These are phyloP conservation scores for Gnomoniopsis sp. DNA, from an alignment of 2,329 filamentous ascomycete genomes.

Conservation along the genomic window DNA sequence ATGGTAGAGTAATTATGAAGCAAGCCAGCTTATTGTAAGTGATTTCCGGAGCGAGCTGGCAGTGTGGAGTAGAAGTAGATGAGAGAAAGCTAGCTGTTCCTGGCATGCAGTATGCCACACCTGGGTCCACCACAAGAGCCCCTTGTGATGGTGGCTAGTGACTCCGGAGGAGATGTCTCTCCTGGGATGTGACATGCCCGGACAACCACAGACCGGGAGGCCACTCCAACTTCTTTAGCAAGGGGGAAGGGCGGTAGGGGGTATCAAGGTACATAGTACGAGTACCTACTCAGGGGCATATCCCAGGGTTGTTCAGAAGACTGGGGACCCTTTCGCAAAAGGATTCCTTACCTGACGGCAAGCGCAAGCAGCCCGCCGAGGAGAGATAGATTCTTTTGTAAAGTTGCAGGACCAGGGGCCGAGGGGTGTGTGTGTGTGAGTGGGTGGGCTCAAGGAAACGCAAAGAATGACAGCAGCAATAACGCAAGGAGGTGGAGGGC, in stretches of 20 bases:
- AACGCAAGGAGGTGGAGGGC: slow-evolving; percentile 8
- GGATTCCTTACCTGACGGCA: slow-evolving; percentile 6
- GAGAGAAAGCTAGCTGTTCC: slow-evolving; percentile 18
- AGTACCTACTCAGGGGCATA: slow-evolving; percentile 1
- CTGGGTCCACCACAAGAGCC: neutral
- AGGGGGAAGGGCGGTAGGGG: neutral
- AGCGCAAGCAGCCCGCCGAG: neutral
- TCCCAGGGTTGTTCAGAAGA: slow-evolving; percentile 6
- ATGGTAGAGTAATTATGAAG: slow-evolving; percentile 17
- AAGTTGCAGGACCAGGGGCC: neutral
- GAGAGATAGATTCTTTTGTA: neutral
- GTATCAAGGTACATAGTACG: neutral
- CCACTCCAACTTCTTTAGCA: slow-evolving; percentile 12
- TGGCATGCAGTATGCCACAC: slow-evolving; percentile 7
- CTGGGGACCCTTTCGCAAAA: neutral
- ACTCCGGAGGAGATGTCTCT: slow-evolving; percentile 8
- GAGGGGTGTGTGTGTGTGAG: neutral
- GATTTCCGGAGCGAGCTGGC: slow-evolving; percentile 12
- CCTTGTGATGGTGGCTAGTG: slow-evolving; percentile 14
- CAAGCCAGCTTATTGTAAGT: slow-evolving; percentile 10
- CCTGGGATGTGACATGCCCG: slow-evolving; percentile 16
- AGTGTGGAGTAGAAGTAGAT: slow-evolving; percentile 18
- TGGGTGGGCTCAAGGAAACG: neutral
- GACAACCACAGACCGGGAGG: slow-evolving; percentile 11
- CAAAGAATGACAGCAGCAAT: neutral